These are phyloP conservation scores for Moniliella sp. DNA, from an alignment of 1,284 basidiomycete species.

Conservation along the genomic window DNA sequence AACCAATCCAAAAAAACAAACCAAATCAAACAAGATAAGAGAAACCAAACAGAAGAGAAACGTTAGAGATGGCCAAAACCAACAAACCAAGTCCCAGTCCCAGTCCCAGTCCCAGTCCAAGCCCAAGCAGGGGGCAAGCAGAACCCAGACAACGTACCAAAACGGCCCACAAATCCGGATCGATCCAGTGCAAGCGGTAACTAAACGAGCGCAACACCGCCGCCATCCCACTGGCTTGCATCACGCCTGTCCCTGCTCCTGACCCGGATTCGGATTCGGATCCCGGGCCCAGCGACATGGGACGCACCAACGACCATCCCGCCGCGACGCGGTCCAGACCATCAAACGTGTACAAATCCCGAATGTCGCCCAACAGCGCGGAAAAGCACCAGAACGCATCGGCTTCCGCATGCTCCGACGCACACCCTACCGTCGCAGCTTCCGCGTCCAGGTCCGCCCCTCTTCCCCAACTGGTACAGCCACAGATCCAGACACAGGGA, in stretches of 20 bases:
- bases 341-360: conserved; percentile 29
- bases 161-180: conserved; percentile 13
- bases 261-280: no score
- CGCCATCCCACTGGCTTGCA: conserved; percentile 12
- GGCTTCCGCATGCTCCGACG: conserved; percentile 9
- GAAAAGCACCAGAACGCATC: conserved; percentile 34
- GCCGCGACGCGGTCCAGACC: conserved; percentile 9
- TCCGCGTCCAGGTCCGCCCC: background rate
- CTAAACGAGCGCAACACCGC: conserved; percentile 15
- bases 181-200: conserved; percentile 13
- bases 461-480: no score
- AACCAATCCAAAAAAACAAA: no score
- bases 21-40: no score
- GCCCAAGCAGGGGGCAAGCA: no score
- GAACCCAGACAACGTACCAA: conserved; percentile 7
- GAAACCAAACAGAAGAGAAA: no score
- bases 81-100: no score
- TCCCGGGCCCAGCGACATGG: background rate
- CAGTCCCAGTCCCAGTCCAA: no score
- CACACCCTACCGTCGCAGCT: background rate
- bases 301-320: conserved; percentile 1
- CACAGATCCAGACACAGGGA: no score
- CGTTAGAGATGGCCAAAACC: no score
- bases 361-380: conserved; percentile 18
- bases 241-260: background rate